Base-by-base conservation (phyloP, 495 filamentous ascomycete genomes). In the Aeminium ludgeri region DNA sequence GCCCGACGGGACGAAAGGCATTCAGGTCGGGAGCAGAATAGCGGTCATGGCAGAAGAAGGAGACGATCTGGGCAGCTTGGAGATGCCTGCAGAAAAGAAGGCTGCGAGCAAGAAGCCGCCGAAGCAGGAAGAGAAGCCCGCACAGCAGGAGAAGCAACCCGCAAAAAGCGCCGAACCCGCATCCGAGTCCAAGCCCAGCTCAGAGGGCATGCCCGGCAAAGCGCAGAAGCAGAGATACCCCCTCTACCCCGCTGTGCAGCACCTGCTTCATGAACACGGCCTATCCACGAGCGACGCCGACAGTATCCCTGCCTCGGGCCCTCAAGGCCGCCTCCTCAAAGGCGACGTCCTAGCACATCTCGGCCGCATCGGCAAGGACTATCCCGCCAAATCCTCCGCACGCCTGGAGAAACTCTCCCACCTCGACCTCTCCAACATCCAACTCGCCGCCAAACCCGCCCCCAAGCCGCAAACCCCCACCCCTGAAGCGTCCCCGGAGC, bases 291-390 rank as follows among this genome's bases (percentile, higher is more conserved):
- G 75, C 18, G 81, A 80, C 45, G 61, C 79, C 20, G 68, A 76
- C 57, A 76, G 80, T 53, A 95, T 97, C 56, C 80, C 74, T 16
- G 76, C 83, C 8, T 86, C 78, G 20, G 89, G 89, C 12, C 89
- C 89, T 27, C 80, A 77, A 57, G 86, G 86, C 34, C 78, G 91
- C 35, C 66, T 97, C 31, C 69, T 97, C 27, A 97, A 97, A 64
- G 89, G 89, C 35, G 89, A 97, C 56, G 82, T 97, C 7, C 73
- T 97, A 33, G 85, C 85, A 23, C 89, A 87, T 57, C 63, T 96
- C 11, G 89, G 91, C 37, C 62, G 62, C 40, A 80, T 94, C 51
- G 60, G 76, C 33, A 59, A 73, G 30, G 63, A 72, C 17, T 80
- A 80, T 51, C 76, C 85, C 6, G 63, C 70, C n/a, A 65, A 75